Evolutionary conservation across 2,329 filamentous ascomycete genomes (phyloP).

Genomic region (Stachybotrys chartarum): DNA sequence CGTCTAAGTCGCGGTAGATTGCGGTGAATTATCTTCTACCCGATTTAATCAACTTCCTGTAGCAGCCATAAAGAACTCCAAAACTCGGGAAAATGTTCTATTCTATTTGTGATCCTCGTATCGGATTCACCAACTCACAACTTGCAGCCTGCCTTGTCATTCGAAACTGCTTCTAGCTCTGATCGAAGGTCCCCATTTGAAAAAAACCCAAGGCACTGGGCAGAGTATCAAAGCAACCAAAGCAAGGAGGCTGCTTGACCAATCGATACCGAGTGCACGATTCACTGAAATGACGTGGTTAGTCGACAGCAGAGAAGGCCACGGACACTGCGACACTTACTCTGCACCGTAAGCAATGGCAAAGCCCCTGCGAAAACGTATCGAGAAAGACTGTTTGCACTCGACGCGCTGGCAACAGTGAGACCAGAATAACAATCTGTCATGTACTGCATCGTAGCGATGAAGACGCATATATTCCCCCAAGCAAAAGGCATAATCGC

Average conservation of each 20-base stretch:
- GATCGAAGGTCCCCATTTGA: constrained; percentile 34
- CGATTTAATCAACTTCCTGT: too few relatives aligned
- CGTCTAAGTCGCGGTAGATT: too few relatives aligned
- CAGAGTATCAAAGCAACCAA: constrained; percentile 40
- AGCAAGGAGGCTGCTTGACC: constrained; percentile 39
- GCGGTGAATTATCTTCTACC: too few relatives aligned
- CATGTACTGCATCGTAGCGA: constrained; percentile 44
- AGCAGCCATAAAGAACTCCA: too few relatives aligned
- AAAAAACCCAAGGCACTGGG: constrained; percentile 46
- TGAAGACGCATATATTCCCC: constrained; percentile 54
- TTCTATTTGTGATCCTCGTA: too few relatives aligned
- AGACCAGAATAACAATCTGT: constrained; percentile 48
- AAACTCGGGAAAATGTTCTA: too few relatives aligned
- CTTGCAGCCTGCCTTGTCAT: background rate
- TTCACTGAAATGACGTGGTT: constrained; percentile 28
- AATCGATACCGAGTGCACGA: constrained; percentile 31
- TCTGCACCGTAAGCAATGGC: constrained; percentile 54
- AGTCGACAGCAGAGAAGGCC: background rate
- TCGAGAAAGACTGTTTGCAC: constrained; percentile 50
- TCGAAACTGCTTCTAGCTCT: background rate
- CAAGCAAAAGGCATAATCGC: constrained; percentile 51
- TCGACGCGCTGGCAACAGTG: constrained; percentile 50
- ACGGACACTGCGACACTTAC: constrained; percentile 19
- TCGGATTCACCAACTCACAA: background rate
- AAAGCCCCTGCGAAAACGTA: constrained; percentile 51